Conservation (phyloP, 2,329 filamentous ascomycete species). For the Trichoderma atrobrunneum region DNA sequence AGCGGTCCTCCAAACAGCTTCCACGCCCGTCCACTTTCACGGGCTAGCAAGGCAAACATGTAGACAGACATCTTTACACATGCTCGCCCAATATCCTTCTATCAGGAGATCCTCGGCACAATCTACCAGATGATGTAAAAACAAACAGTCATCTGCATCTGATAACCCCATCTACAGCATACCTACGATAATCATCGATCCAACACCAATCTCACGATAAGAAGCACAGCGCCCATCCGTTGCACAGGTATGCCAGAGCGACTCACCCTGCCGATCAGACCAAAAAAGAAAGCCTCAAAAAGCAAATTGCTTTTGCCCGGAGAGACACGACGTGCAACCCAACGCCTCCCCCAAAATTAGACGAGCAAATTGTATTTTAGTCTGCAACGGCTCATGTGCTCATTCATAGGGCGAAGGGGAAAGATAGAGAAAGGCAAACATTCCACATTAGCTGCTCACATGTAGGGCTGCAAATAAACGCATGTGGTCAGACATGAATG, state of each 20-base stretch:
- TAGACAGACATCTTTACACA: background rate
- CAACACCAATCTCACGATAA: background rate
- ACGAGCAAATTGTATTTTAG: background rate
- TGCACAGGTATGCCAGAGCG: background rate
- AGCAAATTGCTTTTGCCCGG: background rate
- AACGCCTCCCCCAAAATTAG: background rate
- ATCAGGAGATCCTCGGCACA: background rate
- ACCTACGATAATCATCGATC: background rate
- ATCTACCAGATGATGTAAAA: background rate
- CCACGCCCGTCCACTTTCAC: background rate
- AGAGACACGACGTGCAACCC: background rate
- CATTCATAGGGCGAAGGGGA: background rate
- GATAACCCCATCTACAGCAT: background rate
- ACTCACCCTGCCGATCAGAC: background rate
- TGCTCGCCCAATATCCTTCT: background rate
- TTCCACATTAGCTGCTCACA: background rate
- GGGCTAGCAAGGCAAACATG: background rate
- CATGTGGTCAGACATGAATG: background rate
- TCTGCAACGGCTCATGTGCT: background rate
- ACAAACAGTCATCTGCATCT: background rate
- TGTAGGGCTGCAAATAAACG: background rate
- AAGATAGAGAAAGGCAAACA: background rate
- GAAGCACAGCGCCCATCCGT: background rate
- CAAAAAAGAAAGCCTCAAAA: background rate
- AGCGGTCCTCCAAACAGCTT: background rate